Conservation (phyloP, 768 basidiomycete species). For the Lenzites betulinus region DNA sequence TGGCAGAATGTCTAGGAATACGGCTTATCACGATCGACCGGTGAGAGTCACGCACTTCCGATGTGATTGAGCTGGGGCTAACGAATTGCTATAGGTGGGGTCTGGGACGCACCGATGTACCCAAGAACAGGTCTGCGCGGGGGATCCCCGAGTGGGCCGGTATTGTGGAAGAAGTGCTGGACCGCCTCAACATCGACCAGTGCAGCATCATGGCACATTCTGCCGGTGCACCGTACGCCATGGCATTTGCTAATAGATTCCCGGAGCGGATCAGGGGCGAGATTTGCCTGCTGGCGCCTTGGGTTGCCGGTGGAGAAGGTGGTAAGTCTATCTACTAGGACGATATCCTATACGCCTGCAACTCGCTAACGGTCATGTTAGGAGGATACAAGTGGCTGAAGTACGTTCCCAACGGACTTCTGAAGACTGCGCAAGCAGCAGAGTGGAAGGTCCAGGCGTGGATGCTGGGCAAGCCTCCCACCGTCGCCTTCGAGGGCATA, state of each 20-base stretch:
- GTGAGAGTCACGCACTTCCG: conserved; percentile 39
- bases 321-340: conserved; percentile 51
- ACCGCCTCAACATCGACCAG: conserved; percentile 70
- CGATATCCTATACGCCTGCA: not conserved
- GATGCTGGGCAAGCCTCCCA: conserved; percentile 96
- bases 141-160: conserved; percentile 90
- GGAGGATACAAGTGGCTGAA: conserved; percentile 95
- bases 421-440: conserved; percentile 94
- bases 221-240: conserved; percentile 92
- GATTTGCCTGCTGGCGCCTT: conserved; percentile 89
- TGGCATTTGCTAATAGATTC: conserved; percentile 80
- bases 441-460: conserved; percentile 98
- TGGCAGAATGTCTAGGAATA: conserved; percentile 85
- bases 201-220: conserved; percentile 95
- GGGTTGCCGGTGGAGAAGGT: conserved; percentile 91
- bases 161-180: conserved; percentile 89
- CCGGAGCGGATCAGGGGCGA: conserved; percentile 80
- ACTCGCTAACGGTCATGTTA: conserved; percentile 30
- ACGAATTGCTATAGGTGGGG: conserved; percentile 71
- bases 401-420: conserved; percentile 89
- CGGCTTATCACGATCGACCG: conserved; percentile 94
- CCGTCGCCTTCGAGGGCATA: conserved; percentile 81
- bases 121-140: conserved; percentile 62
- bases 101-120: conserved; percentile 79
- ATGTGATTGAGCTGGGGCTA: not conserved